Evolutionary conservation across 2,329 filamentous ascomycete species (phyloP).

Genomic region (Claviceps sp.): DNA sequence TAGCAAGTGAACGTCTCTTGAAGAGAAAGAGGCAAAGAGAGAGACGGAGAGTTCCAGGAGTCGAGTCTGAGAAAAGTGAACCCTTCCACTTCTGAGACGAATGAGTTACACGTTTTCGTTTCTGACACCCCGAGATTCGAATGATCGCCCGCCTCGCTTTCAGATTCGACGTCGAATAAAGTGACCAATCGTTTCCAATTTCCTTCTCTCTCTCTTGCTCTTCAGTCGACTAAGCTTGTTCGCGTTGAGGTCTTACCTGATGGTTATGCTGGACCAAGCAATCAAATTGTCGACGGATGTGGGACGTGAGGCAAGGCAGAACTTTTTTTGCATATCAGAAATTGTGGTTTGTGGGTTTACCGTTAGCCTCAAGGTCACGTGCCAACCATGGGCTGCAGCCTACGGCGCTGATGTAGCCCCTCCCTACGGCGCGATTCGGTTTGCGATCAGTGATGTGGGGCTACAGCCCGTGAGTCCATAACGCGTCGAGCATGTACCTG

Average conservation of each 20-base stretch:
- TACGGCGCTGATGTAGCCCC: not conserved
- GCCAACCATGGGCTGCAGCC: slow-evolving; percentile 7
- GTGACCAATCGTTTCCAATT: not conserved
- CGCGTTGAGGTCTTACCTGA: slow-evolving; percentile 28
- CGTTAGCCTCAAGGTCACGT: slow-evolving; percentile 22
- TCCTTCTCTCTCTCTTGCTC: not conserved
- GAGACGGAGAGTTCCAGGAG: no score
- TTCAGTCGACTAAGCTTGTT: not conserved
- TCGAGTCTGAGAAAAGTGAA: not conserved
- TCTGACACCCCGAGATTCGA: not conserved
- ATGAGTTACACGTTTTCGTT: not conserved
- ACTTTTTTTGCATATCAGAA: slow-evolving; percentile 21
- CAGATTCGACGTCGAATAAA: not conserved
- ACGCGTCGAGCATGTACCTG: no score
- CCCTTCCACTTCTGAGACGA: not conserved
- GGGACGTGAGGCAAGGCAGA: slow-evolving; percentile 16
- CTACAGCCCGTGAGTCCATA: not conserved
- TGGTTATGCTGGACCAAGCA: slow-evolving; percentile 34
- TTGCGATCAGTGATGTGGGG: not conserved
- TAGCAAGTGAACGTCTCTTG: not conserved
- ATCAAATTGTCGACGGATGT: slow-evolving; percentile 29
- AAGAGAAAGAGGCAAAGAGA: not conserved
- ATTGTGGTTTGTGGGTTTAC: slow-evolving; percentile 28
- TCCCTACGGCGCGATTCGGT: no score
- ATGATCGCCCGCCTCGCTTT: not conserved